Base-by-base conservation (phyloP, 2,329 filamentous ascomycete genomes). In the Trichoderma hamatum region DNA sequence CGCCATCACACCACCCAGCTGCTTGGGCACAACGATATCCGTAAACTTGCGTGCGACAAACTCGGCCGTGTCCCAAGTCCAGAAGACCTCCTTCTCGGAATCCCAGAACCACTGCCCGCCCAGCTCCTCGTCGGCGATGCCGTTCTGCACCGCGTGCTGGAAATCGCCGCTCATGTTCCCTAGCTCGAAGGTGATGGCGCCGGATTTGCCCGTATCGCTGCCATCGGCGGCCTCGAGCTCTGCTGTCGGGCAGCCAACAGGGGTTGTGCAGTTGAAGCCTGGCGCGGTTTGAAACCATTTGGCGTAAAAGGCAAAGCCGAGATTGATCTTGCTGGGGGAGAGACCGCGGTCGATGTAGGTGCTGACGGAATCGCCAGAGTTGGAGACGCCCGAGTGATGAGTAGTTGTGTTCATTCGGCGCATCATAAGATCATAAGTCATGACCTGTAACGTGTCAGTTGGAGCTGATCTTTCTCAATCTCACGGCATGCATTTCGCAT, bases 381-480 rank as follows among this genome's bases (percentile, higher is more conserved):
- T 83, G 61, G 81, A 73, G 28, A 91, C 79, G 6, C 88, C 87
- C 11, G 84, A 86, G 73, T 92, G 89, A 75, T 92, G 90, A 32
- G 82, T 84, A 2, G 90, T 92, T 24, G 83, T 77, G 61, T 81
- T 86, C 76, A 92, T 88, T n/a, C 91, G 86, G 13, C 90, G 88
- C 79, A 92, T 92, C 85, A 91, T 90, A 59, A 93, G 76, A 75
- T 93, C 90, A 76, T 92, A 92, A 10, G 86, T 84, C 90, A 92
- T 92, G 71, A 92, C 80, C 78, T 80, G 13, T 0, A 3, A 59
- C 0, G 3, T 51, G 10, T 54, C 14, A 67, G 52, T 43, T 10
- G n/a, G 7, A 2, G 21, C 19, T 10, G 5, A 34, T 43, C n/a
- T 2, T 1, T 1, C 0, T 1, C 9, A 1, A 3, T 1, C 0